A percentile compares a stretch with the other conserved stretches of the same genome.
These are phyloP conservation scores for Trichoderma arundinaceum DNA, from an alignment of 2,329 filamentous ascomycete species.

Conservation along the genomic window DNA sequence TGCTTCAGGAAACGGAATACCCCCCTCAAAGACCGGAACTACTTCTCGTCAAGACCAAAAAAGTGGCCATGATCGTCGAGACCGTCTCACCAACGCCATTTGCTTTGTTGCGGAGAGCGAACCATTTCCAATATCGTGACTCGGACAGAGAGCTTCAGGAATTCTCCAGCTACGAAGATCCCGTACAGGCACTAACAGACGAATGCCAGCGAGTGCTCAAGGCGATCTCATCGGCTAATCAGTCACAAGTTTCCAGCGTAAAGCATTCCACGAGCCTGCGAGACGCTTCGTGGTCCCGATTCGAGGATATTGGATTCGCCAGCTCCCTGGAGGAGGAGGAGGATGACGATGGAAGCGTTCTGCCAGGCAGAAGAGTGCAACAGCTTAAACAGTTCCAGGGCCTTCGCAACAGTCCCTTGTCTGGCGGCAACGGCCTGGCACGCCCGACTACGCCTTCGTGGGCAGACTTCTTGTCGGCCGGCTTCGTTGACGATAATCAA, in stretches of 20 bases:
- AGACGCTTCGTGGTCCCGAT: conserved; percentile 95
- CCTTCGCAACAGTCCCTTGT: conserved; percentile 69
- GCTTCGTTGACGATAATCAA: conserved; percentile 81
- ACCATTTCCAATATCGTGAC: conserved; percentile 93
- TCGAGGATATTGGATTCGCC: conserved; percentile 92
- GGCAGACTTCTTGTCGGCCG: conserved; percentile 95
- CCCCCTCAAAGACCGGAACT: conserved; percentile 80
- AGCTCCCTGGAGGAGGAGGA: conserved; percentile 74
- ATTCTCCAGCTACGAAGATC: conserved; percentile 89
- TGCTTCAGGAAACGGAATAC: conserved; percentile 92
- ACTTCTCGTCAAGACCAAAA: conserved; percentile 80
- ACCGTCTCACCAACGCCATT: conserved; percentile 94
- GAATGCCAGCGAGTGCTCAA: conserved; percentile 91
- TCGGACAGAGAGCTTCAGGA: conserved; percentile 82
- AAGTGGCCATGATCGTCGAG: conserved; percentile 96
- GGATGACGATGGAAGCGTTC: conserved; percentile 62
- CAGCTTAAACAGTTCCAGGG: conserved; percentile 46
- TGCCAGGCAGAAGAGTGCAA: conserved; percentile 47
- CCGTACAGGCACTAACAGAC: conserved; percentile 84
- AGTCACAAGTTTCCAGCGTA: conserved; percentile 74
- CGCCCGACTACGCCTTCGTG: conserved; percentile 95
- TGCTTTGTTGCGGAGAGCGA: conserved; percentile 84
- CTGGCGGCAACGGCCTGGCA: conserved; percentile 67
- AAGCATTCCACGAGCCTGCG: conserved; percentile 74
- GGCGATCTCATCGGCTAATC: conserved; percentile 86